phyloP scores from a whole-genome alignment of 106 monocot genomes.

The Acanthochlamys bracteata region DNA sequence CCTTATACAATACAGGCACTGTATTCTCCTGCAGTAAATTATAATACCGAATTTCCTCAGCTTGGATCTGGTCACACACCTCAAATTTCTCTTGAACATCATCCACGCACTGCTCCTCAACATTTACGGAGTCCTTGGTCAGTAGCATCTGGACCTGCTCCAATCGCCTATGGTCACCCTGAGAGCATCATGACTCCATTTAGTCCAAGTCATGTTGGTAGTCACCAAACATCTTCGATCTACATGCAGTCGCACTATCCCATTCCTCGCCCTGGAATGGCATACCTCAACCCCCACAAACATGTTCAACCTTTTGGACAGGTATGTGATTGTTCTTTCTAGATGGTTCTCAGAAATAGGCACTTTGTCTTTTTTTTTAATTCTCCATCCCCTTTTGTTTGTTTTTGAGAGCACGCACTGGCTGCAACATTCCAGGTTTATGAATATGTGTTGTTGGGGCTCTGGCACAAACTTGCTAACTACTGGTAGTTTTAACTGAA shows the following conservation, averaged over 20 bases:
- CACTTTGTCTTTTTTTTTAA: not conserved
- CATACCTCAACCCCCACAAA: conserved; percentile 46
- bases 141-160: conserved; percentile 24
- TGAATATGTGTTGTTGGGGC: no score
- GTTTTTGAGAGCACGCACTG: no score
- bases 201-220: conserved; percentile 33
- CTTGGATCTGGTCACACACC: conserved; percentile 53
- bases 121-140: conserved; percentile 54
- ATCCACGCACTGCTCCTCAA: conserved; percentile 31
- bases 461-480: no score
- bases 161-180: conserved; percentile 50
- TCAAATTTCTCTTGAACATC: conserved; percentile 45
- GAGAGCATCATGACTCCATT: conserved; percentile 55
- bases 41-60: conserved; percentile 88
- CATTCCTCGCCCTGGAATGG: conserved; percentile 35
- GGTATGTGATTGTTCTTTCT: conserved; percentile 19
- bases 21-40: conserved; percentile 77
- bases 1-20: conserved; percentile 62
- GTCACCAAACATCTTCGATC: conserved; percentile 40
- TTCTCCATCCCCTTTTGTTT: not conserved
- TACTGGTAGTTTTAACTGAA: no score
- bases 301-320: conserved; percentile 45
- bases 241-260: conserved; percentile 61
- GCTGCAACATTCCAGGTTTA: no score
- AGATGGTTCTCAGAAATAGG: not conserved